Conservation (phyloP, 352 stramenopile species). For the Pythium plurisporium region DNA sequence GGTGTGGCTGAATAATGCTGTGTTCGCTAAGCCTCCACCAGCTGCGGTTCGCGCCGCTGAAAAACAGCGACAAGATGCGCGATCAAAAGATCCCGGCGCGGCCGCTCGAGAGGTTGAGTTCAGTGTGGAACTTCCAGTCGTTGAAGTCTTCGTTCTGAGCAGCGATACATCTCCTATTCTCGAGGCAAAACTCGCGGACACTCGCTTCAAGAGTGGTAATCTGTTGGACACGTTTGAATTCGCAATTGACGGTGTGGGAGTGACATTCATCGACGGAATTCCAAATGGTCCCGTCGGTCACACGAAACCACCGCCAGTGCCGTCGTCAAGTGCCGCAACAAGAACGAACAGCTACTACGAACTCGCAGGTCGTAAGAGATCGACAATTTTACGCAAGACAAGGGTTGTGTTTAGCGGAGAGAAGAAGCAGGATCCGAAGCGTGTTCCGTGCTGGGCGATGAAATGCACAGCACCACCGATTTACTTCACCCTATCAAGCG, state of each 20-base stretch:
- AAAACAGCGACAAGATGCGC: slow-evolving; percentile 11
- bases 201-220: slow-evolving; percentile 50
- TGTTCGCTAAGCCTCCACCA: slow-evolving; percentile 30
- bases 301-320: not conserved
- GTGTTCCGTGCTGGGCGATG: slow-evolving; percentile 49
- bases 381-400: slow-evolving; percentile 55
- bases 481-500: slow-evolving; percentile 61
- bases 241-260: slow-evolving; percentile 48
- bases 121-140: slow-evolving; percentile 48
- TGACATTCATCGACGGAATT: slow-evolving; percentile 54
- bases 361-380: slow-evolving; percentile 38
- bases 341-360: slow-evolving; percentile 32
- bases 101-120: slow-evolving; percentile 33
- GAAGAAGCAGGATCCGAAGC: slow-evolving; percentile 38
- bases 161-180: slow-evolving; percentile 62
- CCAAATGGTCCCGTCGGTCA: not conserved
- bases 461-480: slow-evolving; percentile 67
- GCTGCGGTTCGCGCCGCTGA: slow-evolving; percentile 12
- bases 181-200: slow-evolving; percentile 45
- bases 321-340: not conserved
- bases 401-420: slow-evolving; percentile 58
- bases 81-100: slow-evolving; percentile 14
- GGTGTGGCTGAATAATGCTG: slow-evolving; percentile 46
- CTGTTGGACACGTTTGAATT: slow-evolving; percentile 52
- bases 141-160: slow-evolving; percentile 61